These are phyloP conservation scores for Bombardia bombarda DNA, from an alignment of 495 filamentous ascomycete species.

Conservation along the genomic window DNA sequence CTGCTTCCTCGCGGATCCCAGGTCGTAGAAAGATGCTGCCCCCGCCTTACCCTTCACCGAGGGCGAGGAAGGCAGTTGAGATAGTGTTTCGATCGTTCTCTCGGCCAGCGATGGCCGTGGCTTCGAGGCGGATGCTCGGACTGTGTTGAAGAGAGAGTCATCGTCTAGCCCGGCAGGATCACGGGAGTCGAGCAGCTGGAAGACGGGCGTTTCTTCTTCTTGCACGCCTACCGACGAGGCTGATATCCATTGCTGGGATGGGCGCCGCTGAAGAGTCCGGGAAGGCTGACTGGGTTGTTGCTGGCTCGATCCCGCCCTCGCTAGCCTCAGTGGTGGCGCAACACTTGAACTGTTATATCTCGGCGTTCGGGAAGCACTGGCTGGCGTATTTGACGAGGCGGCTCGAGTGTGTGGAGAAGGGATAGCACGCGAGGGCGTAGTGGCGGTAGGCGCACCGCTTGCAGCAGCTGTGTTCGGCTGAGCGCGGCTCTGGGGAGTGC, in stretches of 20 bases:
- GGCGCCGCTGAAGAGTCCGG: slow-evolving; percentile 10
- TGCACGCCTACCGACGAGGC: slow-evolving; percentile 3
- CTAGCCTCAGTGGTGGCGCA: slow-evolving; percentile 1
- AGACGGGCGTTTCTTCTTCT: slow-evolving; percentile 7
- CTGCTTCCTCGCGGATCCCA: slow-evolving; percentile 7
- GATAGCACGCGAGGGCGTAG: slow-evolving; percentile 9
- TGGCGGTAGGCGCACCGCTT: slow-evolving; percentile 3
- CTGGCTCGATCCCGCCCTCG: slow-evolving; percentile 1
- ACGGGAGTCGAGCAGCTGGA: too few species aligned
- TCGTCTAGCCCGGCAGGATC: too few species aligned
- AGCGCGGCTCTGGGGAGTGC: background rate
- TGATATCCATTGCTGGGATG: slow-evolving; percentile 24
- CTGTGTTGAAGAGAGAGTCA: slow-evolving; percentile 6
- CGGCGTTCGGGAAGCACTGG: slow-evolving; percentile 3
- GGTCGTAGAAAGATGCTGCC: slow-evolving; percentile 31
- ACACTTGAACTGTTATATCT: slow-evolving; percentile 6
- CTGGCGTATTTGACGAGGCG: slow-evolving; percentile 1
- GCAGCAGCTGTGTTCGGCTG: background rate
- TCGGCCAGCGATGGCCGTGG: slow-evolving; percentile 34
- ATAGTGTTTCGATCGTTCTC: slow-evolving; percentile 40
- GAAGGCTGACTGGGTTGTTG: background rate
- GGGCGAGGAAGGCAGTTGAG: slow-evolving; percentile 39
- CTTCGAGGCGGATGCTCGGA: slow-evolving; percentile 15
- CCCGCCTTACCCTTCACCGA: slow-evolving; percentile 27
- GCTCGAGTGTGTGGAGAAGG: slow-evolving; percentile 17